Evolutionary conservation across 202 grass and related monocot species (phyloP).

Genomic region (Setaria italica): DNA sequence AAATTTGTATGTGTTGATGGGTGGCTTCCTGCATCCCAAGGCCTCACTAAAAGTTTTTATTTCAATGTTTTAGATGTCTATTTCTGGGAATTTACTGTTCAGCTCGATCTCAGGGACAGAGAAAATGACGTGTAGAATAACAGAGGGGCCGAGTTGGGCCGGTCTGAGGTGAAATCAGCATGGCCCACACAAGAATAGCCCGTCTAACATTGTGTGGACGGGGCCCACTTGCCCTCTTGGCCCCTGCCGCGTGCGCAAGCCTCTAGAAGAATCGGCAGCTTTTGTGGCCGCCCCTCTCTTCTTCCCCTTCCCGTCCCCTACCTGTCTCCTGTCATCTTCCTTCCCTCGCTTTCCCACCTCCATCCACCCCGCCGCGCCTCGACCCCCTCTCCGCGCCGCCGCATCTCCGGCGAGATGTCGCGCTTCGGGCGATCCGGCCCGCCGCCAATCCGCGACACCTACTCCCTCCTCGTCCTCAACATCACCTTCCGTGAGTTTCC

Average conservation of each 20-base stretch:
- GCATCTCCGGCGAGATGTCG: constrained; percentile 66
- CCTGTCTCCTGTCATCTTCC: neutral
- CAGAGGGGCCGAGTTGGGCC: neutral
- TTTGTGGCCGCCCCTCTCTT: constrained; percentile 21
- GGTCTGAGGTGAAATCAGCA: neutral
- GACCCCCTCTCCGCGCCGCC: constrained; percentile 8
- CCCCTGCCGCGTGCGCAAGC: constrained; percentile 13
- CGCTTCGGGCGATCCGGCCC: constrained; percentile 94
- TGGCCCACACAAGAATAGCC: neutral
- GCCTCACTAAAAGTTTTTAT: neutral
- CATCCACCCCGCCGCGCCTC: constrained; percentile 34
- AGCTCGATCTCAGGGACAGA: too few species aligned
- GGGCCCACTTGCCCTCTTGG: neutral
- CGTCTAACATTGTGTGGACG: neutral
- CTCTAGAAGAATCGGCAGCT: constrained; percentile 52
- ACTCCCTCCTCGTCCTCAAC: constrained; percentile 98
- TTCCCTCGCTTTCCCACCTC: neutral
- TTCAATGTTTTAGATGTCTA: neutral
- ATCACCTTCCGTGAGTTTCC: constrained; percentile 83
- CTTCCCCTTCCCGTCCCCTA: neutral
- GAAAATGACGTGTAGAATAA: too few species aligned
- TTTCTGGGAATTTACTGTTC: neutral
- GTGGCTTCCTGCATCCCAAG: neutral
- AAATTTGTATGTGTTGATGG: neutral
- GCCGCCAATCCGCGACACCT: constrained; percentile 86